These are phyloP conservation scores for Wakefieldia striispora DNA, from an alignment of 768 basidiomycete species.

Conservation along the genomic window DNA sequence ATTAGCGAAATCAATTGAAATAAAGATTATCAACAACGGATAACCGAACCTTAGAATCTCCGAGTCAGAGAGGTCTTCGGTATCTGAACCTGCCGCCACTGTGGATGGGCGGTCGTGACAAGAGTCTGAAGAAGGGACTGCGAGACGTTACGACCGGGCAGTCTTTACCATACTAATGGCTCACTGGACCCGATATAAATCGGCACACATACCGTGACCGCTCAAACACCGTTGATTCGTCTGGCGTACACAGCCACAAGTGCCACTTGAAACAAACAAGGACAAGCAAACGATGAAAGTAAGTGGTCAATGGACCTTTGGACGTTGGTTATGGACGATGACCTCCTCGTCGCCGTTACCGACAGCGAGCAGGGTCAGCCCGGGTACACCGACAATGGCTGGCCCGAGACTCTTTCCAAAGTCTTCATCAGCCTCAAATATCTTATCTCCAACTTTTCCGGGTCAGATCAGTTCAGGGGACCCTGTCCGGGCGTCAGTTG, in stretches of 20 bases:
- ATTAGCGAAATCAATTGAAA: background rate
- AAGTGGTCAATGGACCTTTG: background rate
- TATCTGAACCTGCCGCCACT: background rate
- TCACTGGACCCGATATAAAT: background rate
- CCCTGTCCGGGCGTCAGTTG: conserved; percentile 60
- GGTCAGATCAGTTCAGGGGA: conserved; percentile 35
- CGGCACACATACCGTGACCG: too few relatives aligned
- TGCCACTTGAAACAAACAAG: conserved; percentile 26
- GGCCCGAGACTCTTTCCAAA: conserved; percentile 34
- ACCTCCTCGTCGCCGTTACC: conserved; percentile 32
- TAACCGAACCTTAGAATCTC: conserved; percentile 19
- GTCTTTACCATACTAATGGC: background rate
- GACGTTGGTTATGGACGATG: conserved; percentile 30
- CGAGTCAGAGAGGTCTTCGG: background rate
- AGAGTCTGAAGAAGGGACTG: background rate
- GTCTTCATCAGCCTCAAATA: conserved; percentile 31
- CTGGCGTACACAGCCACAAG: conserved; percentile 3
- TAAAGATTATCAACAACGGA: background rate
- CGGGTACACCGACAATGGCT: conserved; percentile 23
- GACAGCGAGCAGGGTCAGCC: conserved; percentile 32
- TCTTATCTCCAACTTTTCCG: conserved; percentile 33
- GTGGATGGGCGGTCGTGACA: conserved; percentile 9
- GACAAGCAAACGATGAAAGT: conserved; percentile 10
- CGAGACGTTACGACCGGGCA: background rate
- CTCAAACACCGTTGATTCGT: background rate